Evolutionary conservation across 805 yeast species (phyloP), one percentile per base, ranked within the genome.

Genomic region (Alloascoidea hylecoeti): DNA sequence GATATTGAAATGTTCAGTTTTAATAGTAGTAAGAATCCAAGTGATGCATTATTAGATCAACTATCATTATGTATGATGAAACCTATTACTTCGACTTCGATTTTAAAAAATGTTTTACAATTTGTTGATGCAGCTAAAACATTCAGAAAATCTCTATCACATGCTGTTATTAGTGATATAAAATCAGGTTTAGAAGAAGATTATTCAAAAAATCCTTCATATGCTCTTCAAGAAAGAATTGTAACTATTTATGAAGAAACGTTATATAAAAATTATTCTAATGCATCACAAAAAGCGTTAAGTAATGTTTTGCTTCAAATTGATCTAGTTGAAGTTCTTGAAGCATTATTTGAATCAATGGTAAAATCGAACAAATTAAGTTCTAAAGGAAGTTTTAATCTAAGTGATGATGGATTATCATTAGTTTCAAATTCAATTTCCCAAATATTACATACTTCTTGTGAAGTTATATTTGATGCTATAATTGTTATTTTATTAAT

Each of bases 1-100:
- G 44, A 47, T 0, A 30, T 60, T 35, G 73, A 65, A 41, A 15
- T 50, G 13, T 50, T 56, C 18, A 53, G 46, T 41, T 49, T 45
- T 38, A 59, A 58, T 49, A 53, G 44, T 48, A n/a, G 30, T 9
- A 23, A 23, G 9, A 9, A 23, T 9, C n/a, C n/a, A 23, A 9
- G 30, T 9, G n/a, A 23, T 9, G 13, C 9, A n/a, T 9, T 9
- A n/a, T 23, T 23, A n/a, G 9, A 9, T 9, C 9, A n/a, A 9
- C 30, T 23, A 23, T 9, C 30, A 23, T n/a, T n/a, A n/a, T n/a
- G n/a, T n/a, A n/a, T n/a, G n/a, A n/a, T n/a, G n/a, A n/a, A n/a
- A n/a, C n/a, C n/a, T n/a, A n/a, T n/a, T n/a, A n/a, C n/a, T n/a
- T n/a, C n/a, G n/a, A n/a, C n/a, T n/a, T 23, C 30, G 30, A 9